phyloP scores from a whole-genome alignment of 108 stramenopile species.

The Discostella pseudostelligera region DNA sequence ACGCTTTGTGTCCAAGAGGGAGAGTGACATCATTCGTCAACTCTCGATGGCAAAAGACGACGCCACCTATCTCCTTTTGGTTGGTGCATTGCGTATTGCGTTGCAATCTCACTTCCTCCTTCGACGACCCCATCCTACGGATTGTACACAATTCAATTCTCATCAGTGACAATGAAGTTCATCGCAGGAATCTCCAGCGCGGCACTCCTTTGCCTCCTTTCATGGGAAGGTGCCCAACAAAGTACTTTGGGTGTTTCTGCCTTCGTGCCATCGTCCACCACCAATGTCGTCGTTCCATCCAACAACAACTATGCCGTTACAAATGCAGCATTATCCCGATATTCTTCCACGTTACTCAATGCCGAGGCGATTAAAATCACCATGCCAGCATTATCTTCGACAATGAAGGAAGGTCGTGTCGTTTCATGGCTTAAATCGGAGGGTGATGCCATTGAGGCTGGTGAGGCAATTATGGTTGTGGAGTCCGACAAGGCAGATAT shows the following conservation, averaged over 20 bases:
- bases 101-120: too few species aligned
- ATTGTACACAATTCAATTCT: neutral
- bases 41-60: neutral
- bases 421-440: slow-evolving; percentile 94
- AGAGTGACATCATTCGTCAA: neutral
- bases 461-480: slow-evolving; percentile 96
- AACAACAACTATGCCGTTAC: slow-evolving; percentile 17
- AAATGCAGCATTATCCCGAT: slow-evolving; percentile 20
- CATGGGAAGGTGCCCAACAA: slow-evolving; percentile 17
- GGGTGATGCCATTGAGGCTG: slow-evolving; percentile 89
- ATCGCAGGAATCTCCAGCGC: slow-evolving; percentile 47
- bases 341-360: slow-evolving; percentile 32
- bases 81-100: too few species aligned
- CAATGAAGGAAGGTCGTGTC: slow-evolving; percentile 97
- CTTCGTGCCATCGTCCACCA: slow-evolving; percentile 17
- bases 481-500: slow-evolving; percentile 99
- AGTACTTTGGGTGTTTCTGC: slow-evolving; percentile 10
- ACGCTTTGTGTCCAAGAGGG: neutral
- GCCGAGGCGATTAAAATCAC: slow-evolving; percentile 79
- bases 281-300: slow-evolving; percentile 16
- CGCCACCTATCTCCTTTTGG: too few species aligned
- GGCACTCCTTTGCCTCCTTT: slow-evolving; percentile 32
- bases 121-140: too few species aligned
- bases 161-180: slow-evolving; percentile 28
- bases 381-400: slow-evolving; percentile 97